These are phyloP conservation scores for Penicillium italicum DNA, from an alignment of 2,329 filamentous ascomycete species.

Conservation along the genomic window DNA sequence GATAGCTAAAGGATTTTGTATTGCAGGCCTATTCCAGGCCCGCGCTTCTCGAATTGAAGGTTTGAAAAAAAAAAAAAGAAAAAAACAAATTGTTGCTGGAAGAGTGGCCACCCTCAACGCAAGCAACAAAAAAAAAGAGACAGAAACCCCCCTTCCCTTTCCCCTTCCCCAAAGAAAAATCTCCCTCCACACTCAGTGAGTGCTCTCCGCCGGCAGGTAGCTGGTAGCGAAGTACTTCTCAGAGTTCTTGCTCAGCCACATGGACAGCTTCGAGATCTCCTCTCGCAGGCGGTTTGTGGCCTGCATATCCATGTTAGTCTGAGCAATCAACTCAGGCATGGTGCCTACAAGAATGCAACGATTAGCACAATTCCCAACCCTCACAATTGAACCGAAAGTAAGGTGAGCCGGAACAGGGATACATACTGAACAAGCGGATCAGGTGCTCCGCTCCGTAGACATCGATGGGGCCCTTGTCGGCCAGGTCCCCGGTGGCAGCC, in stretches of 20 bases:
- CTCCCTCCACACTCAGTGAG: constrained; percentile 24
- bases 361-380: constrained; percentile 1
- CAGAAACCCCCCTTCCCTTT: no score
- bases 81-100: not conserved
- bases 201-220: constrained; percentile 42
- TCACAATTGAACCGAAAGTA: not conserved
- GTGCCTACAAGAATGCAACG: constrained; percentile 57
- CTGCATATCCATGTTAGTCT: constrained; percentile 96
- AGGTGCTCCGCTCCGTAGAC: constrained; percentile 93
- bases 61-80: not conserved
- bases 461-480: constrained; percentile 70
- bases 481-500: constrained; percentile 57
- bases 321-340: constrained; percentile 87
- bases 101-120: not conserved
- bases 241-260: constrained; percentile 77
- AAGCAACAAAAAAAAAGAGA: not conserved
- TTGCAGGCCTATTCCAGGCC: not conserved
- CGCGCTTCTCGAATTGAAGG: not conserved
- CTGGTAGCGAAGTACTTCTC: constrained; percentile 65
- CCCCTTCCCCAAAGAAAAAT: not conserved
- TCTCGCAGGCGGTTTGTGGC: constrained; percentile 84
- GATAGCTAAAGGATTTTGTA: not conserved
- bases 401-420: not conserved
- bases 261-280: constrained; percentile 79
- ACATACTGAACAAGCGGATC: constrained; percentile 78